phyloP scores from a whole-genome alignment of 192 early-diverging fungal species.

The Lunasporangiospora selenospora region DNA sequence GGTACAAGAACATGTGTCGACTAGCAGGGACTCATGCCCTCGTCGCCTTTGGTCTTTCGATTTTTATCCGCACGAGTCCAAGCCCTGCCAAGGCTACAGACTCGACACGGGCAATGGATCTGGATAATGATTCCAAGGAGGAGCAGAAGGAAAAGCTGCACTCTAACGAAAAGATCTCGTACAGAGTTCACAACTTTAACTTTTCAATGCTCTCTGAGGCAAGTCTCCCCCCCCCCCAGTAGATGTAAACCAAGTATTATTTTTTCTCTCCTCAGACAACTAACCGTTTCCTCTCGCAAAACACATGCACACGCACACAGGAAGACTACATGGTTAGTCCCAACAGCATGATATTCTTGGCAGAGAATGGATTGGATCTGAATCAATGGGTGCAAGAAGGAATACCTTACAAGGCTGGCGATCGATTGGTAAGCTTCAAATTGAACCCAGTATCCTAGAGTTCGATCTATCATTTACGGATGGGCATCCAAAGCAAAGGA shows the following conservation, averaged over 20 bases:
- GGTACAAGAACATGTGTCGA: slow-evolving; percentile 77
- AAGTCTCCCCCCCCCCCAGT: too few species aligned
- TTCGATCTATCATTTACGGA: neutral
- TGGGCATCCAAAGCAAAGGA: neutral
- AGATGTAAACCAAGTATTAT: too few species aligned
- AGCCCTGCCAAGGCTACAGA: neutral
- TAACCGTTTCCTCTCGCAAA: slow-evolving; percentile 31
- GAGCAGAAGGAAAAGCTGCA: neutral
- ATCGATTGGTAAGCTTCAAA: slow-evolving; percentile 24
- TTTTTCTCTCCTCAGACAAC: too few species aligned
- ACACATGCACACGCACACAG: slow-evolving; percentile 55
- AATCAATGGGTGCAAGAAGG: slow-evolving; percentile 76
- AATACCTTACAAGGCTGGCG: slow-evolving; percentile 79
- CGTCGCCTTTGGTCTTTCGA: slow-evolving; percentile 83
- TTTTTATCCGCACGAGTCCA: slow-evolving; percentile 54
- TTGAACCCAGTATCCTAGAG: neutral
- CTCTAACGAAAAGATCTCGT: slow-evolving; percentile 6
- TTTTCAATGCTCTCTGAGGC: slow-evolving; percentile 53
- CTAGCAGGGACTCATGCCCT: slow-evolving; percentile 80
- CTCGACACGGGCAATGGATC: neutral
- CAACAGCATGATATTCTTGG: slow-evolving; percentile 78
- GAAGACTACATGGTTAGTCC: slow-evolving; percentile 73
- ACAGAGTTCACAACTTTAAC: slow-evolving; percentile 68
- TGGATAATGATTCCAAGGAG: too few species aligned
- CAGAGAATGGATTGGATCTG: slow-evolving; percentile 88